These are phyloP conservation scores for Athelia sp. DNA, from an alignment of 1,284 basidiomycete genomes.

Conservation along the genomic window DNA sequence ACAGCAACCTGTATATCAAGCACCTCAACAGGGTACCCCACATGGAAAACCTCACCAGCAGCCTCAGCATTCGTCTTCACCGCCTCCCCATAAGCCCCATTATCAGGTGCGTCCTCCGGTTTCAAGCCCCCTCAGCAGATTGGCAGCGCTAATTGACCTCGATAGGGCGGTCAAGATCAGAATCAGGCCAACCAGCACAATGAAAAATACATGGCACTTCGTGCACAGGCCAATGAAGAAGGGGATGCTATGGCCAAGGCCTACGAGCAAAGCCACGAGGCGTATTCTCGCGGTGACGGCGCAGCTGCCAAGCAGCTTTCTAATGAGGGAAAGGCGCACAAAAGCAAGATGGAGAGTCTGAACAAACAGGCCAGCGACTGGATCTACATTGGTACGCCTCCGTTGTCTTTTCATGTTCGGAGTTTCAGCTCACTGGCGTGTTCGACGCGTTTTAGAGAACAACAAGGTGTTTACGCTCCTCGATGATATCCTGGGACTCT, in stretches of 20 bases:
- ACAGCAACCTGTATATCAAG: slow-evolving; percentile 4
- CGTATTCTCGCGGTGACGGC: slow-evolving; percentile 70
- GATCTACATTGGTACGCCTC: slow-evolving; percentile 75
- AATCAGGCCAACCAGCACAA: slow-evolving; percentile 69
- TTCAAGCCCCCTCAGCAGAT: slow-evolving; percentile 1
- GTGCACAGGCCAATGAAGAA: slow-evolving; percentile 69
- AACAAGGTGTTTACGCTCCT: slow-evolving; percentile 52
- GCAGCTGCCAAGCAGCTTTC: slow-evolving; percentile 81
- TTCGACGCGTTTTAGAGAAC: slow-evolving; percentile 53
- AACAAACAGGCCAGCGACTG: slow-evolving; percentile 86
- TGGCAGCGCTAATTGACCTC: neutral
- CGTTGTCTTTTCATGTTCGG: slow-evolving; percentile 4
- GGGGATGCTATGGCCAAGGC: slow-evolving; percentile 69
- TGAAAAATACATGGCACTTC: slow-evolving; percentile 61
- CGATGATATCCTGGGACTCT: slow-evolving; percentile 1
- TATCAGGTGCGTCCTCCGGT: neutral
- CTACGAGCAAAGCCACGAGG: slow-evolving; percentile 64
- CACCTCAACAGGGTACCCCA: slow-evolving; percentile 5
- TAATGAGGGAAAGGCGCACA: slow-evolving; percentile 79
- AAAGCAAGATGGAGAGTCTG: slow-evolving; percentile 74
- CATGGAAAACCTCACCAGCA: slow-evolving; percentile 4
- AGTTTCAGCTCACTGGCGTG: neutral
- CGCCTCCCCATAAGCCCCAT: slow-evolving; percentile 2
- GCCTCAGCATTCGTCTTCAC: neutral
- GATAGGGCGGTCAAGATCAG: slow-evolving; percentile 37